Evolutionary conservation across 2,329 filamentous ascomycete genomes (phyloP).

Genomic region (Phaeoacremonium minimum): DNA sequence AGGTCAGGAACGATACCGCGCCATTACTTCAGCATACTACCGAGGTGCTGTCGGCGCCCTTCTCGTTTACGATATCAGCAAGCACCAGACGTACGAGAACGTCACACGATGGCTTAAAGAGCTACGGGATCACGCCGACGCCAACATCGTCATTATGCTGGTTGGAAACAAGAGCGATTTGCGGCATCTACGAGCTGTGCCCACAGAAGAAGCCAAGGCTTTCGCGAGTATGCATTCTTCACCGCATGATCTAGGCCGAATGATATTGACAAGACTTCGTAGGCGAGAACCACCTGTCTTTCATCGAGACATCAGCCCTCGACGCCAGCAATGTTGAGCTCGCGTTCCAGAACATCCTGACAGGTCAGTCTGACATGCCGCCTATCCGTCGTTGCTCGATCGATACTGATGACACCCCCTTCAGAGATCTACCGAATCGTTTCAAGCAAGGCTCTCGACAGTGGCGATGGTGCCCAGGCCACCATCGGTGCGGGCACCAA

Average conservation of each 20-base stretch:
- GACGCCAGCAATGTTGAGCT: conserved; percentile 99
- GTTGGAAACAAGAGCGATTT: conserved; percentile 99
- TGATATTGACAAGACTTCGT: conserved; percentile 1
- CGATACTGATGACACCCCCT: conserved; percentile 6
- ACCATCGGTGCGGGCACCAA: conserved; percentile 76
- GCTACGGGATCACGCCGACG: conserved; percentile 93
- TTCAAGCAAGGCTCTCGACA: conserved; percentile 93
- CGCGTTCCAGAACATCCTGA: conserved; percentile 98
- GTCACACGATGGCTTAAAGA: conserved; percentile 99
- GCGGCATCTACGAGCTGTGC: conserved; percentile 93
- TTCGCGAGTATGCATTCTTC: conserved; percentile 76
- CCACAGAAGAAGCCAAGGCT: conserved; percentile 94
- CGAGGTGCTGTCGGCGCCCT: conserved; percentile 94
- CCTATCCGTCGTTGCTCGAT: neutral
- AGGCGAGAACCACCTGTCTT: conserved; percentile 98
- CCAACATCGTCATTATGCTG: conserved; percentile 99
- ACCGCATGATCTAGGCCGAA: neutral
- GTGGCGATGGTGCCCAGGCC: conserved; percentile 75
- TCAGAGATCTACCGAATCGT: conserved; percentile 99
- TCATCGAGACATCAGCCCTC: conserved; percentile 98
- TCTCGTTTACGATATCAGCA: conserved; percentile 99
- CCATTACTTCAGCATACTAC: conserved; percentile 99
- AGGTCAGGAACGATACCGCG: conserved; percentile 97
- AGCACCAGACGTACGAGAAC: conserved; percentile 99
- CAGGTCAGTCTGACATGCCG: conserved; percentile 58